These are phyloP conservation scores for Aureobasidium sp. DNA, from an alignment of 2,329 filamentous ascomycete genomes.

Conservation along the genomic window DNA sequence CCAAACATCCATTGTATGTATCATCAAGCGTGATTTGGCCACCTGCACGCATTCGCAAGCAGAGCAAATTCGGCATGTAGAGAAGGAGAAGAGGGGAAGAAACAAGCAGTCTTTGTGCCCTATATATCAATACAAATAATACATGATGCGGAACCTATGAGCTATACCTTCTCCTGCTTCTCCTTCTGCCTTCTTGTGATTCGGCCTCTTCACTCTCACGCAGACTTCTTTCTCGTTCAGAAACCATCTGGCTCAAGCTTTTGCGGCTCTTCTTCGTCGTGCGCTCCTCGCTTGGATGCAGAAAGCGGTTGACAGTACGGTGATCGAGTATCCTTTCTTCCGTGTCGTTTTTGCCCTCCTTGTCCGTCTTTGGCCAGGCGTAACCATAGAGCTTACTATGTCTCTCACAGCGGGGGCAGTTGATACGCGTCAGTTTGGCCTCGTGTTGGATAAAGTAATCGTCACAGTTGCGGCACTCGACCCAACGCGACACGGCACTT, in stretches of 20 bases:
- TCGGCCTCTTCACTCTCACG: conserved; percentile 18
- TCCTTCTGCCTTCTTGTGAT: conserved; percentile 13
- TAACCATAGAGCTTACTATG: conserved; percentile 95
- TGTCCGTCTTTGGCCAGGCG: conserved; percentile 91
- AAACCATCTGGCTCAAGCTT: conserved; percentile 22
- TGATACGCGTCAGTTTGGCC: conserved; percentile 74
- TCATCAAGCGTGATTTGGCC: not conserved
- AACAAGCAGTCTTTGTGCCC: not conserved
- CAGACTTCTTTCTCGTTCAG: conserved; percentile 21
- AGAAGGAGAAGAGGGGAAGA: not conserved
- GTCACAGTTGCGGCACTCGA: conserved; percentile 77
- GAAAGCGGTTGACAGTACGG: conserved; percentile 75
- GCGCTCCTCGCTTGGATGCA: conserved; percentile 44
- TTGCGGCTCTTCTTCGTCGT: conserved; percentile 27
- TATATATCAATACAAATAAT: not conserved
- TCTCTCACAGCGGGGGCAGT: conserved; percentile 86
- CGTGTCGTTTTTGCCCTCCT: conserved; percentile 62
- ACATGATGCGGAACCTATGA: not conserved
- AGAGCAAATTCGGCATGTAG: conserved; percentile 15
- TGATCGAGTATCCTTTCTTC: conserved; percentile 68
- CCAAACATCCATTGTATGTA: not conserved
- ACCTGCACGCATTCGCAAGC: conserved; percentile 17
- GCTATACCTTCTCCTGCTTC: conserved; percentile 13
- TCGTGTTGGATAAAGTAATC: conserved; percentile 79
- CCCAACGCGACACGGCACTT: conserved; percentile 72